Conservation (phyloP, 2,329 filamentous ascomycete species). For the Zasmidium cellare region DNA sequence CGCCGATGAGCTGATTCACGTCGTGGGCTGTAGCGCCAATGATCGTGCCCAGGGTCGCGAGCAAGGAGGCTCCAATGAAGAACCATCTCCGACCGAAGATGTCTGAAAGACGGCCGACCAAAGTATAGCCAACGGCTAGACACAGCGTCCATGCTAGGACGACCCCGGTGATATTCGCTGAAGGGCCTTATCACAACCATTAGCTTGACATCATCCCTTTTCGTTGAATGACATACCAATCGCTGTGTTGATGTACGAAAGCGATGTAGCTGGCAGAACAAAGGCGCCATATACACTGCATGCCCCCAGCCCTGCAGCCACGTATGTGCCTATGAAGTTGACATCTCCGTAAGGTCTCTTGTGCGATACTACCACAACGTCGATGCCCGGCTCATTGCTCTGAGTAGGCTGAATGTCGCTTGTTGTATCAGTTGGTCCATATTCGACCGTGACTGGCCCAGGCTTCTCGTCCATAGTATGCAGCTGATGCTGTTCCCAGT, state of each 20-base stretch:
- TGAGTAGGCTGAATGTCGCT: too few relatives aligned
- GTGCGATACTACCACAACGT: not conserved
- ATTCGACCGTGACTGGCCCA: too few relatives aligned
- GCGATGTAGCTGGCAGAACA: not conserved
- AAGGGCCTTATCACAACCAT: not conserved
- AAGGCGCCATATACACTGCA: not conserved
- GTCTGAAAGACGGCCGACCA: conserved; percentile 9
- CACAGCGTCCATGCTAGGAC: not conserved
- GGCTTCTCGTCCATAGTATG: too few relatives aligned
- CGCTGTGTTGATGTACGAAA: not conserved
- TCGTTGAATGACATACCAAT: too few relatives aligned
- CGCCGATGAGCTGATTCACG: conserved; percentile 7
- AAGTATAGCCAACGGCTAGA: not conserved
- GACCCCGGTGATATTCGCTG: not conserved
- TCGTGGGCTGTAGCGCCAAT: not conserved
- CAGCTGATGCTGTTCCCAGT: too few relatives aligned
- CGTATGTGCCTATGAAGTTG: conserved; percentile 7
- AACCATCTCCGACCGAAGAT: conserved; percentile 13
- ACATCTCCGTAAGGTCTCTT: not conserved
- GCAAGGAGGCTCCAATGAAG: conserved; percentile 2
- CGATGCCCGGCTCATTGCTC: too few relatives aligned
- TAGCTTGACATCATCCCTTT: too few relatives aligned
- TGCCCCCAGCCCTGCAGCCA: not conserved
- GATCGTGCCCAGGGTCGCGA: conserved; percentile 1
- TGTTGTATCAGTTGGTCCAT: too few relatives aligned